phyloP scores from a whole-genome alignment of 2,329 filamentous ascomycete species.

The Incumbomyces lentus region DNA sequence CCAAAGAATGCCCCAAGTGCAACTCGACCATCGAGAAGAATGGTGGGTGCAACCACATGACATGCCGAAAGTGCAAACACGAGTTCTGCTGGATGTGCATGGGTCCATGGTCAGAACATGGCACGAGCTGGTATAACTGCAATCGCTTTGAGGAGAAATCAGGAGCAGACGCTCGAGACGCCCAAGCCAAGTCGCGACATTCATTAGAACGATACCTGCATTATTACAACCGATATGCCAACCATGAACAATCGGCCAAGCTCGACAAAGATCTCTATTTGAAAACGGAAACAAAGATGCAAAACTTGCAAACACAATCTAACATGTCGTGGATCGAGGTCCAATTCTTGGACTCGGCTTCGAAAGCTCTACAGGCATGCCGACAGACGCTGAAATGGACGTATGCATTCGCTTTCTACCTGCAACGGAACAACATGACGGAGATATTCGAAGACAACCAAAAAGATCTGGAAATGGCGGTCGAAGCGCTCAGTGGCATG shows the following conservation, averaged over 20 bases:
- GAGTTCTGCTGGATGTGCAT: constrained; percentile 99
- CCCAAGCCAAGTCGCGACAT: constrained; percentile 79
- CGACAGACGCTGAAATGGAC: constrained; percentile 99
- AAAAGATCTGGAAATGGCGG: constrained; percentile 92
- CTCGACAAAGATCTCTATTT: constrained; percentile 91
- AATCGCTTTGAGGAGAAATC: constrained; percentile 96
- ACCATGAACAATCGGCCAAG: constrained; percentile 95
- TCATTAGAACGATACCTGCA: constrained; percentile 94
- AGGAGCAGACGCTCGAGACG: constrained; percentile 77
- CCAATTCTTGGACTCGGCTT: constrained; percentile 88
- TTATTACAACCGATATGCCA: constrained; percentile 98
- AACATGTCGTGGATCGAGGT: constrained; percentile 99
- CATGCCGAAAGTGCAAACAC: constrained; percentile 86
- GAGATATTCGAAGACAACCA: constrained; percentile 99
- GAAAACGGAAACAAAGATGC: constrained; percentile 99
- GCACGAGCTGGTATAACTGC: constrained; percentile 99
- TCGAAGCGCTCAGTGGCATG: constrained; percentile 96
- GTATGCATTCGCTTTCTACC: constrained; percentile 95
- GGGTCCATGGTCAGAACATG: constrained; percentile 96
- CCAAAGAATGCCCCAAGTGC: constrained; percentile 94
- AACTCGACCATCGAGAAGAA: constrained; percentile 98
- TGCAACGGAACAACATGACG: constrained; percentile 89
- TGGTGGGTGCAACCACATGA: constrained; percentile 96
- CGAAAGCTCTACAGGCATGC: constrained; percentile 86
- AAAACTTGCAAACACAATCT: constrained; percentile 81